Percentiles rank a stretch among this genome's conserved stretches.
Evolutionary conservation across 768 basidiomycete genomes (phyloP).

Genomic region (Boletus patriciae): DNA sequence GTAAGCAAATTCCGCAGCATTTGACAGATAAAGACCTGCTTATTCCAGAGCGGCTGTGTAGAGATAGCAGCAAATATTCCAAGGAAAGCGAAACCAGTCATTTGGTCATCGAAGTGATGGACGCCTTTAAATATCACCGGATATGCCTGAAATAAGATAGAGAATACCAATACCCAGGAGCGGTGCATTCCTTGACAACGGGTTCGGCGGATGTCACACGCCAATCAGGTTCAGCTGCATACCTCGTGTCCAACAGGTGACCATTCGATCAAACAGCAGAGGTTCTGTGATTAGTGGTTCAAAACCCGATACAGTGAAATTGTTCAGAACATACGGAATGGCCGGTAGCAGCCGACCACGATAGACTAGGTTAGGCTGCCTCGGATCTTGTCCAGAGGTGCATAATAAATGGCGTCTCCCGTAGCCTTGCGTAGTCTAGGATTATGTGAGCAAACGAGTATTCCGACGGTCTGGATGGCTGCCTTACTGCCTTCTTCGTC

Average conservation of each 20-base stretch:
- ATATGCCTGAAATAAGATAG: conserved; percentile 58
- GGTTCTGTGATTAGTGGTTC: conserved; percentile 44
- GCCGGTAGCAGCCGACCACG: conserved; percentile 59
- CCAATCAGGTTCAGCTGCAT: conserved; percentile 15
- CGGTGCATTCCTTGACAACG: conserved; percentile 36
- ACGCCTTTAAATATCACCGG: conserved; percentile 49
- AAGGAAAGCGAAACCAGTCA: conserved; percentile 48
- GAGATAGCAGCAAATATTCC: conserved; percentile 43
- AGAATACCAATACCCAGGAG: conserved; percentile 47
- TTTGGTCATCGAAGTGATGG: conserved; percentile 55
- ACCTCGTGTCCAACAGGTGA: conserved; percentile 69
- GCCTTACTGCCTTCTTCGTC: conserved; percentile 60
- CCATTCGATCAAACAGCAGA: conserved; percentile 70
- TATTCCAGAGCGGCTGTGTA: conserved; percentile 49
- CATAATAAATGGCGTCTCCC: conserved; percentile 52
- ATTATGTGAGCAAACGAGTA: conserved; percentile 1
- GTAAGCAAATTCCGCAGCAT: neutral
- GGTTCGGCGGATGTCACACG: neutral
- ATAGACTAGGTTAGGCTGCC: conserved; percentile 49
- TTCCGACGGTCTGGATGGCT: conserved; percentile 1
- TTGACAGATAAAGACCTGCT: conserved; percentile 9
- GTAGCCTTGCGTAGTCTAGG: conserved; percentile 51
- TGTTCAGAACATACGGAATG: conserved; percentile 57
- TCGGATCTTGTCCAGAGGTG: conserved; percentile 56
- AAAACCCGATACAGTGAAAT: neutral